phyloP scores from a whole-genome alignment of 2,329 filamentous ascomycete genomes.

The Metarhizium rileyi region DNA sequence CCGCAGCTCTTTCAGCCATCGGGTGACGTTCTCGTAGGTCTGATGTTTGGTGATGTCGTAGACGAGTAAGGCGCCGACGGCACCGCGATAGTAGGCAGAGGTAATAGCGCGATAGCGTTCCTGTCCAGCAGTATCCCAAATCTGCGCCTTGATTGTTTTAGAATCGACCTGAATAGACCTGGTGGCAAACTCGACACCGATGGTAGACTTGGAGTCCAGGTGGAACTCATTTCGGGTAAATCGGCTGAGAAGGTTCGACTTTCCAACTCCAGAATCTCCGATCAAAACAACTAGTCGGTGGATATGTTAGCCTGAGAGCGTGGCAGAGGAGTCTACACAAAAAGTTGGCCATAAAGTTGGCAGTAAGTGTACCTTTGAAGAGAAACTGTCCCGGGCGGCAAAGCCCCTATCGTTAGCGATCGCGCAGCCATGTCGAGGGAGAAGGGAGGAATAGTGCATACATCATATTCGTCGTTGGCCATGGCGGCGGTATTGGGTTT shows the following conservation, averaged over 20 bases:
- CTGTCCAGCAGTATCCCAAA: conserved; percentile 98
- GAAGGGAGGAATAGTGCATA: conserved; percentile 39
- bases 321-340: conserved; percentile 7
- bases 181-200: conserved; percentile 98
- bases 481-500: conserved; percentile 44
- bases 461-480: conserved; percentile 99
- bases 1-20: conserved; percentile 97
- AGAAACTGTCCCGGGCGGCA: conserved; percentile 60
- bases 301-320: conserved; percentile 20
- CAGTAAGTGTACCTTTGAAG: conserved; percentile 71
- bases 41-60: conserved; percentile 99
- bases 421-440: conserved; percentile 12
- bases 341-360: conserved; percentile 6
- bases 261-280: conserved; percentile 98
- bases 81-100: conserved; percentile 96
- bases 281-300: conserved; percentile 75
- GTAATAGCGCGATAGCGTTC: conserved; percentile 99
- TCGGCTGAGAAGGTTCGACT: conserved; percentile 98
- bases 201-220: conserved; percentile 98
- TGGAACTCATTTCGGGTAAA: conserved; percentile 99
- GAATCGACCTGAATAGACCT: conserved; percentile 97
- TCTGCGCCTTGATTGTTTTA: conserved; percentile 99
- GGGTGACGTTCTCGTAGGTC: conserved; percentile 97
- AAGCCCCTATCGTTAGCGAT: conserved; percentile 22
- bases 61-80: conserved; percentile 91